These are phyloP conservation scores for Zarea fungicola DNA, from an alignment of 2,329 filamentous ascomycete genomes.

Conservation along the genomic window DNA sequence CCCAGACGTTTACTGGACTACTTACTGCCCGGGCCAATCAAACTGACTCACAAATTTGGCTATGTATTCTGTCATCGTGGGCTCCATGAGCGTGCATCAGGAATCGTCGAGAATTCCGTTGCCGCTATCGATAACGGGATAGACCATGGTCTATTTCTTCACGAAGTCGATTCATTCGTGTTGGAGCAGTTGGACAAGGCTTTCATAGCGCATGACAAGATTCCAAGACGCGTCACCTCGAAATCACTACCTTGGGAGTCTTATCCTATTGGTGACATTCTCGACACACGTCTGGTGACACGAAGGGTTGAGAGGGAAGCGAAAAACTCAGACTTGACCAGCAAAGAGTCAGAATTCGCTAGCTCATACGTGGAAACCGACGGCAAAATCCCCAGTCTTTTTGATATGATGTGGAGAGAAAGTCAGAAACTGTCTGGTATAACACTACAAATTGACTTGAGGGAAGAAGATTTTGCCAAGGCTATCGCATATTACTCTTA, in stretches of 20 bases:
- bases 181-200: background rate
- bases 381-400: background rate
- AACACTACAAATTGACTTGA: background rate
- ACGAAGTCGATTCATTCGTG: background rate
- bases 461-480: background rate
- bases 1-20: background rate
- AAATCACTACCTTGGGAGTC: background rate
- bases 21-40: no score
- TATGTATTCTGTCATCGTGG: background rate
- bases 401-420: background rate
- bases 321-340: no score
- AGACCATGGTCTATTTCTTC: background rate
- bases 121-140: background rate
- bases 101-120: background rate
- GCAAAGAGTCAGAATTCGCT: no score
- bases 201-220: background rate
- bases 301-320: no score
- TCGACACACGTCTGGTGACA: no score
- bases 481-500: background rate
- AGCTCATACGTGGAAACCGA: background rate
- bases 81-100: background rate
- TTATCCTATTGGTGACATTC: background rate
- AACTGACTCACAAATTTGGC: background rate
- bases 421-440: background rate
- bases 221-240: background rate